A percentile compares a stretch with the other conserved stretches of the same genome.
phyloP scores from a whole-genome alignment of 75 land plant genomes.

The Sequoiadendron giganteum region DNA sequence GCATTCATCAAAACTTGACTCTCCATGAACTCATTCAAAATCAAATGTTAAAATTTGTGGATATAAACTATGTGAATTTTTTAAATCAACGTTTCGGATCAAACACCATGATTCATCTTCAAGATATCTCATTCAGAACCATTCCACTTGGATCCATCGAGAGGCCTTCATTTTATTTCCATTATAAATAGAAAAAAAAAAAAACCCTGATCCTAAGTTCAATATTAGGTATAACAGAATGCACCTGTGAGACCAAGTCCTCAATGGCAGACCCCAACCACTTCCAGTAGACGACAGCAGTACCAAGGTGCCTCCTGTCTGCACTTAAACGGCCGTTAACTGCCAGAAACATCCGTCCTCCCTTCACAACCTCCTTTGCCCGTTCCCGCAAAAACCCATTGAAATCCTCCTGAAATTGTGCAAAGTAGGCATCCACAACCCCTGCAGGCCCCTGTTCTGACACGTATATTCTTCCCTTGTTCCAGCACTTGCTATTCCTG shows the following conservation, averaged over 20 bases:
- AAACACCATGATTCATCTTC: too few relatives aligned
- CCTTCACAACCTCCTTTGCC: constrained; percentile 20
- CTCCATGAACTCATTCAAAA: too few relatives aligned
- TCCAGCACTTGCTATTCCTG: not conserved
- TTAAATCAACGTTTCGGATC: too few relatives aligned
- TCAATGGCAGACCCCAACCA: not conserved
- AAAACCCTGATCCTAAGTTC: too few relatives aligned
- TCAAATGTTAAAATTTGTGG: too few relatives aligned
- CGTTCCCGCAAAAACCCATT: constrained; percentile 21
- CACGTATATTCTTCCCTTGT: constrained; percentile 21
- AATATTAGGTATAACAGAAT: not conserved
- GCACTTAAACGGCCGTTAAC: constrained; percentile 20
- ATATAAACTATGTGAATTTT: too few relatives aligned
- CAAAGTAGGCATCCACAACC: constrained; percentile 17
- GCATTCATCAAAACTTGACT: too few relatives aligned
- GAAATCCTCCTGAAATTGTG: constrained; percentile 32
- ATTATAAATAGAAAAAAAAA: too few relatives aligned
- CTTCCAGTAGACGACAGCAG: not conserved
- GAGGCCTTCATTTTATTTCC: too few relatives aligned
- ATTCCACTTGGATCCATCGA: too few relatives aligned
- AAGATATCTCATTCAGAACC: too few relatives aligned
- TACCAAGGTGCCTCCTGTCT: not conserved
- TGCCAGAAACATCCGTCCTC: constrained; percentile 28
- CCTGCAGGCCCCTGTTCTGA: constrained; percentile 14
- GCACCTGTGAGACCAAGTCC: constrained; percentile 37